Base-by-base conservation (phyloP, 768 basidiomycete genomes). In the Trametes sanguinea region DNA sequence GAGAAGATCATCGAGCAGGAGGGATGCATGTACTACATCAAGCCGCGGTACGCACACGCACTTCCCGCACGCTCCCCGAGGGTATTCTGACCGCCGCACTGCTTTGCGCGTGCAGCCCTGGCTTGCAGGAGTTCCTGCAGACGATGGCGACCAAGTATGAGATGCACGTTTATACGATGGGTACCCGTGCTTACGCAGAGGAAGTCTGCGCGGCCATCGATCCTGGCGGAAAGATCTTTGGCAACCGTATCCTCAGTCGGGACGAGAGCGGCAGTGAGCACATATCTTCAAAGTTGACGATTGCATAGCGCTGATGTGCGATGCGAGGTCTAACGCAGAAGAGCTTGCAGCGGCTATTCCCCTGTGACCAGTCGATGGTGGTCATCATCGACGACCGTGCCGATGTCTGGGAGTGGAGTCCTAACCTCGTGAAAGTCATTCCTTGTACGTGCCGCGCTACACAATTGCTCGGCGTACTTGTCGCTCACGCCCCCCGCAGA, bases 161-260 rank as follows among this genome's bases (percentile, higher is more conserved):
- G 77, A 94, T 98, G 94, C 97, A 98, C 73, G 95, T 99, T 50
- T 99, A 99, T 76, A 99, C 96, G 27, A 98, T 98, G 95, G 97
- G 97, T 57, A 98, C 96, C 29, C 87, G 97, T 47, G 89, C 94
- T 47, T 99, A 98, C 75, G 97, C 97, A 40, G 92, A 95, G 74
- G 85, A 94, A 73, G 96, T 98, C 17, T 97, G 95, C 74, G 85
- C 89, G 50, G 89, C 93, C 30, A 93, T 99, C 70, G 97, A 99
- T 78, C 93, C 96, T 13, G 85, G 89, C 53, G 86, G 87, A 4
- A 87, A 80, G 73, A 79, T 90, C 65, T 99, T 99, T 69, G 90
- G 92, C 51, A 89, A 89, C 42, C 84, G 97, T 54, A 82, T 99
- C 44, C 75, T 99, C 47, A 95, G 91, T 73, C 83, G 97, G 64